These are phyloP conservation scores for Sugiyamaella xylanicola DNA, from an alignment of 1,139 yeast species.

Conservation along the genomic window DNA sequence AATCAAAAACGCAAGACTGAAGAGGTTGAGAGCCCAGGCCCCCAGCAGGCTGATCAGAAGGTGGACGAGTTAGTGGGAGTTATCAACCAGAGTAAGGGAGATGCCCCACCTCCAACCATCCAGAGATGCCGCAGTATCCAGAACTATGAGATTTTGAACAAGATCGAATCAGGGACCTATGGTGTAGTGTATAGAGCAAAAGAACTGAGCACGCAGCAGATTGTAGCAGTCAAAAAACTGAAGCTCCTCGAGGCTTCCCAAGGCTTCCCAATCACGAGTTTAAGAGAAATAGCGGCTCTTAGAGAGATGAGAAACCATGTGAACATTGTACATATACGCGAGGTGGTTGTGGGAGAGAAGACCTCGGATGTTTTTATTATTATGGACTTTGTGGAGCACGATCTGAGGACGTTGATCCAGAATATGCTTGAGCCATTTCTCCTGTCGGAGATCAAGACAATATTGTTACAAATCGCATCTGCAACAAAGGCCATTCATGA, in stretches of 20 bases:
- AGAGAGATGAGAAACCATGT: constrained; percentile 57
- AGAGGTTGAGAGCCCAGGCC: neutral
- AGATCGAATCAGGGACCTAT: constrained; percentile 50
- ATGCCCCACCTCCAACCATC: too few relatives aligned
- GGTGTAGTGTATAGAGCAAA: constrained; percentile 55
- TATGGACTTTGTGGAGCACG: constrained; percentile 42
- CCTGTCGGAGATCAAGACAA: constrained; percentile 39
- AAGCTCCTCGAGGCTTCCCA: constrained; percentile 55
- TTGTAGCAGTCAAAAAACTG: constrained; percentile 62
- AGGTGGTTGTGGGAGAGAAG: constrained; percentile 54
- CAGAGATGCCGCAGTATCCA: constrained; percentile 14
- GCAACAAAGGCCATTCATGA: constrained; percentile 50
- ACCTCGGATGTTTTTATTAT: constrained; percentile 36
- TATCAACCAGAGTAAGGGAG: too few relatives aligned
- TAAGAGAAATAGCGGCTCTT: constrained; percentile 76
- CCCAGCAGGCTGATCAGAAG: neutral
- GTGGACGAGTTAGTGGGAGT: too few relatives aligned
- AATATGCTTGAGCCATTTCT: constrained; percentile 34
- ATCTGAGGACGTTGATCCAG: constrained; percentile 34
- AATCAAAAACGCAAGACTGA: neutral
- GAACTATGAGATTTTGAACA: constrained; percentile 33
- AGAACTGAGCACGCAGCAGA: constrained; percentile 52
- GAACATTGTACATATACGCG: constrained; percentile 68
- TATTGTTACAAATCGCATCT: constrained; percentile 37
- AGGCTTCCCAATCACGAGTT: constrained; percentile 83